Evolutionary conservation across 1,284 basidiomycete genomes (phyloP).

Genomic region (Cronartium ribicola): DNA sequence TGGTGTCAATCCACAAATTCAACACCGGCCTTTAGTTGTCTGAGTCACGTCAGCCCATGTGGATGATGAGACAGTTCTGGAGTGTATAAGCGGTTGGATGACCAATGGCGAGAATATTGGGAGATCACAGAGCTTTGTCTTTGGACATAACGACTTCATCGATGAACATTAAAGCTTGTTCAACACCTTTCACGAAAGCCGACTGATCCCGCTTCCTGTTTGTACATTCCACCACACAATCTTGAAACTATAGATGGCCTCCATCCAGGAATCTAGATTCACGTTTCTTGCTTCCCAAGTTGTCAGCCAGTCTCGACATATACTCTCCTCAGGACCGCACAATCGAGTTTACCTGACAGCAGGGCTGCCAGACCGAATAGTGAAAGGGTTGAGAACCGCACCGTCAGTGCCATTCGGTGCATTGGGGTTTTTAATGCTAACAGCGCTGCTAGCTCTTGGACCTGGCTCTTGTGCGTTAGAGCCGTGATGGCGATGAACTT

Average conservation of each 20-base stretch:
- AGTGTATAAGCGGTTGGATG: background rate
- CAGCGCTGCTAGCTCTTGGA: slow-evolving; percentile 34
- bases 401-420: slow-evolving; percentile 27
- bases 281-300: background rate
- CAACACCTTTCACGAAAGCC: background rate
- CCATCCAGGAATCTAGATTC: background rate
- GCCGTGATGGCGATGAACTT: slow-evolving; percentile 17
- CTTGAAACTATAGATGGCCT: too few relatives aligned
- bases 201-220: background rate
- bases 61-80: background rate
- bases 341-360: slow-evolving; percentile 19
- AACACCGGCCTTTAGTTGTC: background rate
- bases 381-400: slow-evolving; percentile 15
- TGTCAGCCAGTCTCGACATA: background rate
- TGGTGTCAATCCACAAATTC: background rate
- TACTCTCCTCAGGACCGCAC: background rate
- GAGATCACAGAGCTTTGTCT: background rate
- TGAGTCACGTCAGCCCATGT: background rate
- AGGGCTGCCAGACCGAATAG: slow-evolving; percentile 23
- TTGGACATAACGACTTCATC: background rate
- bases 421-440: slow-evolving; percentile 40
- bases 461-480: slow-evolving; percentile 26
- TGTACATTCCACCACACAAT: too few relatives aligned
- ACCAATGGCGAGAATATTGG: background rate
- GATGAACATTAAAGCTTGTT: background rate